phyloP scores from a whole-genome alignment of 2,329 filamentous ascomycete genomes.

The Hymenoscyphus occultus region DNA sequence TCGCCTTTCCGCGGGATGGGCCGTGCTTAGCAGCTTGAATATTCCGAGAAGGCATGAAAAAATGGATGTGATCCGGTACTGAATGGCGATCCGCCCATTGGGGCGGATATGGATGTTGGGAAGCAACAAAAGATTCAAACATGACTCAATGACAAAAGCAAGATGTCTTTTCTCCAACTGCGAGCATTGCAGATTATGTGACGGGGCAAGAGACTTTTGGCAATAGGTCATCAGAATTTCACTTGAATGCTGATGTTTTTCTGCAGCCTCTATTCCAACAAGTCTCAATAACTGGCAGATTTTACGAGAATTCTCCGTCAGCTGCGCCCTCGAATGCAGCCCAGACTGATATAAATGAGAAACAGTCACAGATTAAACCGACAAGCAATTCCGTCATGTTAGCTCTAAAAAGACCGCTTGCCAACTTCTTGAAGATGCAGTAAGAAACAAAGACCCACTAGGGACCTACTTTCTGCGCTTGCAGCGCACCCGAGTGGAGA shows the following conservation, averaged over 20 bases:
- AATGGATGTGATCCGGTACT: not conserved
- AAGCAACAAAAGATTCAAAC: not conserved
- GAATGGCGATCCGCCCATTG: not conserved
- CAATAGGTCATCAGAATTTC: not conserved
- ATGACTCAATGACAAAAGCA: not conserved
- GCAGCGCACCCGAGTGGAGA: slow-evolving; percentile 22
- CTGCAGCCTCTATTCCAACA: not conserved
- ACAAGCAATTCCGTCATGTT: slow-evolving; percentile 1
- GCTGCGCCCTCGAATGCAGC: not conserved
- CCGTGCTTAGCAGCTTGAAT: slow-evolving; percentile 13
- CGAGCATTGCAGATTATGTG: not conserved
- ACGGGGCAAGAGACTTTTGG: not conserved
- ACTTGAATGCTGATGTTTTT: not conserved
- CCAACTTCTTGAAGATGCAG: slow-evolving; percentile 11
- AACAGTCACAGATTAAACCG: not conserved
- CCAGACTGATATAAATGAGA: not conserved
- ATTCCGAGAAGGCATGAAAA: not conserved
- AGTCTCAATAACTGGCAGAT: not conserved
- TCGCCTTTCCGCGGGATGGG: slow-evolving; percentile 17
- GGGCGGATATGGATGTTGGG: not conserved
- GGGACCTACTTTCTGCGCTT: slow-evolving; percentile 15
- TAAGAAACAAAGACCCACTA: slow-evolving; percentile 24
- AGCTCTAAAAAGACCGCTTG: not conserved
- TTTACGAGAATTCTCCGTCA: not conserved
- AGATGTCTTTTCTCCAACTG: not conserved